Base-by-base conservation (phyloP, 768 basidiomycete species). In the Agaricus blazei region DNA sequence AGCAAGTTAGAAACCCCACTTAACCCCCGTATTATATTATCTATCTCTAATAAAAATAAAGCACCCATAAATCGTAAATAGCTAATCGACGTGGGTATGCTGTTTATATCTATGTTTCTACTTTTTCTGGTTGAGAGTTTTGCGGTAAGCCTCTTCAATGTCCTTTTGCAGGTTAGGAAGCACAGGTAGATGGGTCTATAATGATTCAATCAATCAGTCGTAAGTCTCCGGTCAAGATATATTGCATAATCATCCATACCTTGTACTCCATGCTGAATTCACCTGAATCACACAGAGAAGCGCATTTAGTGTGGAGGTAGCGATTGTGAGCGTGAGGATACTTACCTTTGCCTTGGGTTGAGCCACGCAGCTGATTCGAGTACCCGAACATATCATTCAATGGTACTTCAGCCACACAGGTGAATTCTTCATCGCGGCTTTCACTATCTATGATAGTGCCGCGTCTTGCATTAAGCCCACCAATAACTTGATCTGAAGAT, bases 311-410 rank as follows among this genome's bases (percentile, higher is more conserved):
- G 34, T 6, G 11, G 31, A 8, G 34, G 8, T 11, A 34, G 11
- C 3, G 34, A 8, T 8, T 34, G 34, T 11, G 11, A 34, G 11
- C 2, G 63, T 85, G 59, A 86, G 89, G 11, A 1, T 12, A 42
- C 73, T 89, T 87, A 63, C 93, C 94, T 76, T 99, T 98, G 64
- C 96, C 97, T 72, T 98, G 97, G 0, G 97, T 99, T 55, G 83
- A 85, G 3, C 96, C 96, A 56, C 96, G 84, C 44, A 98, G 77
- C 62, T 93, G 89, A 63, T 86, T 92, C 37, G 94, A 95, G 68
- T 98, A 98, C 15, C 93, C 91, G 66, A 99, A 99, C 96, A 98
- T 98, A 63, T 98, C 96, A 69, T 93, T 97, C 70, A 99, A 69
- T 7, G 92, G 86, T 11, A 99, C 95, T 65, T 98, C 96, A 23